Conservation (phyloP, 1,139 yeast genomes). For the Candida sojae region DNA sequence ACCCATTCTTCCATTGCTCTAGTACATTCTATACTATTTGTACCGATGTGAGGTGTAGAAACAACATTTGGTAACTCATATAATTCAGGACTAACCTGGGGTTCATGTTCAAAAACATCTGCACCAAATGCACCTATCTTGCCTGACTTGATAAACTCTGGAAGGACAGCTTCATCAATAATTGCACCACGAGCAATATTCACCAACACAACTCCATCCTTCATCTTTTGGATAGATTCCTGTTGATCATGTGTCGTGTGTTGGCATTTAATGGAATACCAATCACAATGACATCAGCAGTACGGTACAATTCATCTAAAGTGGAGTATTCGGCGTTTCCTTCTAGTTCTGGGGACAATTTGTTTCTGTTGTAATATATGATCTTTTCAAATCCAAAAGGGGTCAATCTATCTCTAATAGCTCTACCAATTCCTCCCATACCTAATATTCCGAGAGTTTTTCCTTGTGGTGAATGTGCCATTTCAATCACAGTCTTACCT, state of each 20-base stretch:
- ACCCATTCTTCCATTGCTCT: conserved; percentile 57
- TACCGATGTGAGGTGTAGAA: conserved; percentile 85
- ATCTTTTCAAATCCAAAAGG: conserved; percentile 67
- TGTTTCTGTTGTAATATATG: conserved; percentile 59
- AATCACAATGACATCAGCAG: conserved; percentile 59
- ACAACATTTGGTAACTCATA: conserved; percentile 56
- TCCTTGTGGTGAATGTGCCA: conserved; percentile 56
- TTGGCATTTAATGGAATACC: conserved; percentile 58
- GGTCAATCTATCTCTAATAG: conserved; percentile 57
- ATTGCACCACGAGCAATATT: conserved; percentile 79
- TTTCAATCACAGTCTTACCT: conserved; percentile 25
- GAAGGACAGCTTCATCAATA: conserved; percentile 64
- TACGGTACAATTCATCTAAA: conserved; percentile 53
- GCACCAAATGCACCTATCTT: conserved; percentile 72
- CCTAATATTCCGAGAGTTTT: conserved; percentile 67
- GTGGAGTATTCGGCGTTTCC: conserved; percentile 55
- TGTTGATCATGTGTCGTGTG: conserved; percentile 60
- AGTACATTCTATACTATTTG: conserved; percentile 61
- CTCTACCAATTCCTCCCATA: conserved; percentile 75
- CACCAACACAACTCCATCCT: conserved; percentile 62
- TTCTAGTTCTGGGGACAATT: conserved; percentile 54
- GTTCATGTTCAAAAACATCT: conserved; percentile 85
- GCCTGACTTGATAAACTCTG: conserved; percentile 62
- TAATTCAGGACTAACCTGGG: conserved; percentile 61
- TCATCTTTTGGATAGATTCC: conserved; percentile 55